Evolutionary conservation across 805 yeast species (phyloP), one percentile per base, ranked within the genome.

Genomic region (Lipomyces spencermartinsiae): DNA sequence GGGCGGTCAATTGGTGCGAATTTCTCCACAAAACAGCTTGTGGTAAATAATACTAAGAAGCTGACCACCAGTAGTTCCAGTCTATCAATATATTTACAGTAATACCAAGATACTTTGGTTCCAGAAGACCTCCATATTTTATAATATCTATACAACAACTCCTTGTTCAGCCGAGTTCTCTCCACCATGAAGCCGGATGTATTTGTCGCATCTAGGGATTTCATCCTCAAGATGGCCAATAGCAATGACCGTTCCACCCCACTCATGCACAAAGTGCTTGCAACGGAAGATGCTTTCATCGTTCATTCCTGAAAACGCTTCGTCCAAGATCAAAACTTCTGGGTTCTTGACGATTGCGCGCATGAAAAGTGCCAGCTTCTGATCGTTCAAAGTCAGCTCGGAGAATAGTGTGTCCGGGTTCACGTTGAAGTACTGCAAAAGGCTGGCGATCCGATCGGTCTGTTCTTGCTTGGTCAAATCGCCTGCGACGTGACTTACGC

Each of bases 291-390:
- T 82, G 43, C 85, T 83, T 25, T 82, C 85, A 63, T 87, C 88
- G 53, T 89, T 91, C 95, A 94, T 91, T 16, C 93, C 96, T 29
- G 97, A 91, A 67, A 94, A 86, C 0, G 98, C 97, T 80, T 94
- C 99, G 78, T 94, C 99, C 1, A 94, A 80, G 59, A 94, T 89
- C 62, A 94, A 81, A 0, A 94, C 80, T 60, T 86, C 85, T 0
- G 99, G 99, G 70, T 86, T 81, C 76, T 91, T 92, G 55, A 92
- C 83, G 19, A 94, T 75, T 1, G 97, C 89, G 65, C 99, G 82
- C 31, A 93, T 79, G 73, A 95, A 88, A 33, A 94, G 80, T 0
- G 87, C 86, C 12, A 92, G 78, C 75, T 94, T 94, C 78, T 94
- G 98, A 67, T 89, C 86, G 62, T 92, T 87, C 4, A 91, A 82